Conservation (phyloP, 768 basidiomycete genomes). For the Coprinellus aureogranulatus region DNA sequence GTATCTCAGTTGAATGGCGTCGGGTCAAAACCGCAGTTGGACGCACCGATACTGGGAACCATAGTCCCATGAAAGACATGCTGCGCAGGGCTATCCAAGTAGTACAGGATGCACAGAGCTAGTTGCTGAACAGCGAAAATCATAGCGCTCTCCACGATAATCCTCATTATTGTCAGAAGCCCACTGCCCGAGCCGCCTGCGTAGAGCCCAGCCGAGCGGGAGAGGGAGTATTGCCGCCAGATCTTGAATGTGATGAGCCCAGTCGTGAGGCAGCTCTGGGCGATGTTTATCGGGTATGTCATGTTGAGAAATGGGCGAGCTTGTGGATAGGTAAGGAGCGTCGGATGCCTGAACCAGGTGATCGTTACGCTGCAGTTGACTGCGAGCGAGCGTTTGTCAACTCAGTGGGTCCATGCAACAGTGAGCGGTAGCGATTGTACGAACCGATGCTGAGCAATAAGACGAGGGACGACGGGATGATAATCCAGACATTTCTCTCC, state of each 20-base stretch:
- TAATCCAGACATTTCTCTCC: not conserved
- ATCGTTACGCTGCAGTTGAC: not conserved
- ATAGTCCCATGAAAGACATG: not conserved
- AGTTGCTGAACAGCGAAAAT: not conserved
- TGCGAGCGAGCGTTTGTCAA: not conserved
- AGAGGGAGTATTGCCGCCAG: conserved; percentile 22
- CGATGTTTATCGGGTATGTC: conserved; percentile 24
- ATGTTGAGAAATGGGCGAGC: not conserved
- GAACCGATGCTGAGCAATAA: not conserved
- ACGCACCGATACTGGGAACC: not conserved
- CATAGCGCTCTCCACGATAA: not conserved
- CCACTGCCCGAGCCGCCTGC: not conserved
- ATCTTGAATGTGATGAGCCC: conserved; percentile 25
- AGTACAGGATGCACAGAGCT: not conserved
- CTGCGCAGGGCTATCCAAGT: not conserved
- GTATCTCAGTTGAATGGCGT: too few relatives aligned
- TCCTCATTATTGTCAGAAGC: not conserved
- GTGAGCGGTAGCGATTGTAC: not conserved
- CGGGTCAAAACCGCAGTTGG: too few relatives aligned
- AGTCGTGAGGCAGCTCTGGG: conserved; percentile 27
- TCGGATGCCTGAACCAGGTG: not conserved
- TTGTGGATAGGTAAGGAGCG: not conserved
- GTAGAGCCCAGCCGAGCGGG: conserved; percentile 3
- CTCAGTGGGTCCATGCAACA: not conserved
- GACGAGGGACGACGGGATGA: not conserved